These are phyloP conservation scores for Microsporum canis DNA, from an alignment of 2,329 filamentous ascomycete species.

Conservation along the genomic window DNA sequence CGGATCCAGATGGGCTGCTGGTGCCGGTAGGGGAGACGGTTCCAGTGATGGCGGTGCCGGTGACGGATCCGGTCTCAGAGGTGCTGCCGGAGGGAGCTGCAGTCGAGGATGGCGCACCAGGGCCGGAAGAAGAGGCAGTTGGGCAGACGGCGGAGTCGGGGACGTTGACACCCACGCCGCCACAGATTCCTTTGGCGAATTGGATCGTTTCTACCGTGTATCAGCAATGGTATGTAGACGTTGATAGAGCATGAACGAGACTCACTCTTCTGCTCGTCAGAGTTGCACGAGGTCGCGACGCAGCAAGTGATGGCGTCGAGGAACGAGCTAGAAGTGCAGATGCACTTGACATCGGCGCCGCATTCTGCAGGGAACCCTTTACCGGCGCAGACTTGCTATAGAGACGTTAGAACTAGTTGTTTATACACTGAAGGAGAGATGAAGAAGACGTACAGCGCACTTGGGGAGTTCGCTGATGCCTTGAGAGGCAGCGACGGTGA, in stretches of 20 bases:
- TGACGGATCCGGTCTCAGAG: not conserved
- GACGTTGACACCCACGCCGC: constrained; percentile 27
- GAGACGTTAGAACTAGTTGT: not conserved
- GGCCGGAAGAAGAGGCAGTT: constrained; percentile 8
- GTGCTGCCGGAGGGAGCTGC: constrained; percentile 10
- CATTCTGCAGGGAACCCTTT: constrained; percentile 32
- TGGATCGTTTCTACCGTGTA: constrained; percentile 23
- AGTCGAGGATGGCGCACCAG: constrained; percentile 8
- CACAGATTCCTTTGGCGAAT: constrained; percentile 30
- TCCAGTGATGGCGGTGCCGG: constrained; percentile 13
- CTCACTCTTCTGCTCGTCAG: constrained; percentile 32
- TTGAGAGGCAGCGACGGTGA: constrained; percentile 39
- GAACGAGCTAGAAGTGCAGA: constrained; percentile 39
- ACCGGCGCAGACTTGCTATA: constrained; percentile 32
- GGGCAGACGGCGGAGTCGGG: constrained; percentile 24
- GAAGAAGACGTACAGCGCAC: constrained; percentile 43
- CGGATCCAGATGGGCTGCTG: not conserved
- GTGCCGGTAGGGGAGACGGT: constrained; percentile 21
- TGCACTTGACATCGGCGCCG: constrained; percentile 37
- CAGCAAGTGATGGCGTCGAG: constrained; percentile 41
- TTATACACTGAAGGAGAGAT: constrained; percentile 1
- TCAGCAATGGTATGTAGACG: too few species aligned
- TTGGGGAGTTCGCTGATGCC: constrained; percentile 35
- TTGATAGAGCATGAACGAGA: constrained; percentile 10
- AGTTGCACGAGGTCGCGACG: constrained; percentile 34